Evolutionary conservation across 2,329 filamentous ascomycete species (phyloP).

Genomic region (Cadophora gregata): DNA sequence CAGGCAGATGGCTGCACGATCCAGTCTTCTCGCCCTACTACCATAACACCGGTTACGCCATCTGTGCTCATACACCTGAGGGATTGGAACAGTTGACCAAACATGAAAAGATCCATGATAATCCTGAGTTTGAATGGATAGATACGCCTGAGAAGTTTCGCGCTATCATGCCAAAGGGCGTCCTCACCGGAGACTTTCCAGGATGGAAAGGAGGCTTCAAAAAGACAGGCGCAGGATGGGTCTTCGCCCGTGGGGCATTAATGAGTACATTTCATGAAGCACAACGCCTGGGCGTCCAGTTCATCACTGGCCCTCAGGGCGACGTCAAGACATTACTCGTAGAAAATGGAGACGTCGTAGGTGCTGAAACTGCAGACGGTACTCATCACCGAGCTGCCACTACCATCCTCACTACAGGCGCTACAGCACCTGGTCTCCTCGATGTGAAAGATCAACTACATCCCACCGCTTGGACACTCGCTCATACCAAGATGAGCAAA

Average conservation of each 20-base stretch:
- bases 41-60: slow-evolving; percentile 54
- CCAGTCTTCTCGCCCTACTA: slow-evolving; percentile 51
- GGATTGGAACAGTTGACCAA: slow-evolving; percentile 48
- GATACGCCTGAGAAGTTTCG: slow-evolving; percentile 53
- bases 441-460: slow-evolving; percentile 58
- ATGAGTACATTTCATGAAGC: slow-evolving; percentile 53
- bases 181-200: slow-evolving; percentile 56
- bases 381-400: slow-evolving; percentile 49
- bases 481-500: slow-evolving; percentile 54
- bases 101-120: slow-evolving; percentile 44
- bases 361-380: slow-evolving; percentile 52
- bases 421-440: slow-evolving; percentile 52
- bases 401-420: slow-evolving; percentile 56
- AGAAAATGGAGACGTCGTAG: slow-evolving; percentile 48
- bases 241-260: slow-evolving; percentile 57
- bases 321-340: slow-evolving; percentile 49
- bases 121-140: slow-evolving; percentile 45
- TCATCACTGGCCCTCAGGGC: slow-evolving; percentile 51
- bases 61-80: slow-evolving; percentile 50
- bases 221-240: slow-evolving; percentile 55
- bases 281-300: slow-evolving; percentile 52
- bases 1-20: slow-evolving; percentile 51
- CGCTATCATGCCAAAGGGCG: slow-evolving; percentile 56
- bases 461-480: slow-evolving; percentile 60
- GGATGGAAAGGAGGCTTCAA: slow-evolving; percentile 58